phyloP scores from a whole-genome alignment of 1,139 yeast species.

The Hemisphaericaspora xylanilytica region DNA sequence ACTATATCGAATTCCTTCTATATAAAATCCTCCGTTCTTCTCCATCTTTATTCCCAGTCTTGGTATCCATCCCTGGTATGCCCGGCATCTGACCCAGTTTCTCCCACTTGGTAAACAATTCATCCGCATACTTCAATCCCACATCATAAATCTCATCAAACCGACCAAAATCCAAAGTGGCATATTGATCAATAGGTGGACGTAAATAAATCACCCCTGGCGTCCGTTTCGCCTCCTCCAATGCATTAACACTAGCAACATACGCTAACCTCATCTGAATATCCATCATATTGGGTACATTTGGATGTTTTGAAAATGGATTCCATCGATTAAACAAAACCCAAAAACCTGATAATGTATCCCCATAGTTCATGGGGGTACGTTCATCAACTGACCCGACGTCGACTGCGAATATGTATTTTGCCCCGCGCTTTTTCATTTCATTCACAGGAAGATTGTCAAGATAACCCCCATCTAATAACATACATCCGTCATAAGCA shows the following conservation, averaged over 20 bases:
- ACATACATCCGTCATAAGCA: constrained; percentile 85
- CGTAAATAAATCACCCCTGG: constrained; percentile 88
- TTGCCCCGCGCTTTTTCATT: constrained; percentile 87
- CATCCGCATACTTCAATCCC: constrained; percentile 74
- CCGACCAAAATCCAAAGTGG: constrained; percentile 87
- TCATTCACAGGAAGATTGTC: constrained; percentile 91
- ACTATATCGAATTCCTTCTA: constrained; percentile 63
- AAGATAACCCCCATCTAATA: constrained; percentile 92
- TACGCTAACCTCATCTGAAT: constrained; percentile 91
- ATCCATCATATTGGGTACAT: constrained; percentile 92
- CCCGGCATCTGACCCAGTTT: constrained; percentile 54
- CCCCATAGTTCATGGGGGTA: constrained; percentile 90
- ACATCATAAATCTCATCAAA: constrained; percentile 86
- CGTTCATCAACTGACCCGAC: constrained; percentile 95
- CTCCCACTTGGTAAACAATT: constrained; percentile 53
- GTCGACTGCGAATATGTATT: constrained; percentile 89
- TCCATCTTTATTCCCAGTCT: constrained; percentile 16
- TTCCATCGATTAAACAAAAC: constrained; percentile 85
- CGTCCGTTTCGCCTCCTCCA: constrained; percentile 79
- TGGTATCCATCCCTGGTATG: constrained; percentile 54
- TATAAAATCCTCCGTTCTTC: constrained; percentile 27
- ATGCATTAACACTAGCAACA: constrained; percentile 91
- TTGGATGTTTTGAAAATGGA: constrained; percentile 83
- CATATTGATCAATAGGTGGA: constrained; percentile 91
- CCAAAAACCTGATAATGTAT: constrained; percentile 90